phyloP scores from a whole-genome alignment of 805 yeast genomes.

The Candida insectorum region DNA sequence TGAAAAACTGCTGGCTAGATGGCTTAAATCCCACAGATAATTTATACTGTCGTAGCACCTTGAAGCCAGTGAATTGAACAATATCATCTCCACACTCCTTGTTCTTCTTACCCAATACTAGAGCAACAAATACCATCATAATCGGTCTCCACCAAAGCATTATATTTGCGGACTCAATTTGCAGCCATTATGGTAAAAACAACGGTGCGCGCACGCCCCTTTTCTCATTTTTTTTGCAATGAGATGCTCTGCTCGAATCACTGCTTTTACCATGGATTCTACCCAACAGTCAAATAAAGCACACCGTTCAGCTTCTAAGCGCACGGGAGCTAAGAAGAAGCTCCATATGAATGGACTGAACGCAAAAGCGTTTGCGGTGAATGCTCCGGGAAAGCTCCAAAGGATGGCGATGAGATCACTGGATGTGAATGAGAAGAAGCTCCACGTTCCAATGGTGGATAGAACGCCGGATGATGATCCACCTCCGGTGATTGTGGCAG shows the following conservation, averaged over 20 bases:
- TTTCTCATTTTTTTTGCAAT: background rate
- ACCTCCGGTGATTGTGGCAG: conserved; percentile 94
- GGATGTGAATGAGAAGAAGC: conserved; percentile 76
- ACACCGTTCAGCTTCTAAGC: conserved; percentile 57
- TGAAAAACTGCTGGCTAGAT: conserved; percentile 40
- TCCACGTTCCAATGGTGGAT: conserved; percentile 97
- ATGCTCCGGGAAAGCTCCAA: conserved; percentile 77
- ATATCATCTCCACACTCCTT: conserved; percentile 7
- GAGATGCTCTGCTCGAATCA: too few species aligned
- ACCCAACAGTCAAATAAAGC: conserved; percentile 71
- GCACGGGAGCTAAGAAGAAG: conserved; percentile 74
- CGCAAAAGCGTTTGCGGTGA: conserved; percentile 43
- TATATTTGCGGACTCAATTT: too few species aligned
- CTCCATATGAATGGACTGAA: conserved; percentile 76
- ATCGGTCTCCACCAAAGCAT: too few species aligned
- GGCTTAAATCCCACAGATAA: conserved; percentile 27
- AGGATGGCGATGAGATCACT: conserved; percentile 79
- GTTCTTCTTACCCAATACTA: background rate
- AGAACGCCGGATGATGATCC: conserved; percentile 97
- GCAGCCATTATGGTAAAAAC: too few species aligned
- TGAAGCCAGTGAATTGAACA: conserved; percentile 53
- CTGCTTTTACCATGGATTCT: conserved; percentile 14
- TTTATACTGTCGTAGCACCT: conserved; percentile 47
- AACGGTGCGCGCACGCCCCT: background rate
- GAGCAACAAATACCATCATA: background rate